Evolutionary conservation across 805 yeast genomes (phyloP), one percentile per base, ranked within the genome.

Genomic region (Saturnispora ahearnii): DNA sequence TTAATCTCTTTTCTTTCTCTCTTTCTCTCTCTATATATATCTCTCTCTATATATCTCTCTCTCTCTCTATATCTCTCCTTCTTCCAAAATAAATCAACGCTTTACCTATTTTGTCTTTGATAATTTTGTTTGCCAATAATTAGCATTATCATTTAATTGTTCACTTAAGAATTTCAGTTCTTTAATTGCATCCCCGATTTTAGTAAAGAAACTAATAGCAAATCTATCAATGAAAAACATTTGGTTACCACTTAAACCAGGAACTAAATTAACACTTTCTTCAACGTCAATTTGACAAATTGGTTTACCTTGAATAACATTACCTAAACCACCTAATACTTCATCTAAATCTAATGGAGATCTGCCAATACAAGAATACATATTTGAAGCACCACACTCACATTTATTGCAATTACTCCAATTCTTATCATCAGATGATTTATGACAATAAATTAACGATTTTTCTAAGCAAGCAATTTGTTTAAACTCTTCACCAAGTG

Each of bases 171-270:
- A 87, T 44, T 64, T 59, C 56, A 84, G 71, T 49, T 78, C 78
- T 2, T 88, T 89, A 31, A 87, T 71, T 10, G 77, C 73, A 28
- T 71, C 72, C 22, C 78, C 74, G 22, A 88, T 76, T 56, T 79
- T 82, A 42, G 69, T 66, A 66, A 91, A 91, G 62, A 89, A 78
- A 49, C 81, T 82, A 53, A 71, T 78, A 4, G 96, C 96, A 72
- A 87, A 90, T 15, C 87, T 76, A 58, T 78, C 73, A 51, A 89
- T 88, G 71, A 90, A 90, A 61, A 87, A 87, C 31, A 87, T 65
- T 67, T 90, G 97, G 15, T 90, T 87, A 55, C 75, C 73, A 31
- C 81, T 81, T 34, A 89, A 69, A 12, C 59, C 53, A 8, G 83
- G 81, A 48, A 73, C 74, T 42, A 63, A 56, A 7, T 57, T 46